These are phyloP conservation scores for Leishmania braziliensis DNA, from an alignment of 208 protist species.

Conservation along the genomic window DNA sequence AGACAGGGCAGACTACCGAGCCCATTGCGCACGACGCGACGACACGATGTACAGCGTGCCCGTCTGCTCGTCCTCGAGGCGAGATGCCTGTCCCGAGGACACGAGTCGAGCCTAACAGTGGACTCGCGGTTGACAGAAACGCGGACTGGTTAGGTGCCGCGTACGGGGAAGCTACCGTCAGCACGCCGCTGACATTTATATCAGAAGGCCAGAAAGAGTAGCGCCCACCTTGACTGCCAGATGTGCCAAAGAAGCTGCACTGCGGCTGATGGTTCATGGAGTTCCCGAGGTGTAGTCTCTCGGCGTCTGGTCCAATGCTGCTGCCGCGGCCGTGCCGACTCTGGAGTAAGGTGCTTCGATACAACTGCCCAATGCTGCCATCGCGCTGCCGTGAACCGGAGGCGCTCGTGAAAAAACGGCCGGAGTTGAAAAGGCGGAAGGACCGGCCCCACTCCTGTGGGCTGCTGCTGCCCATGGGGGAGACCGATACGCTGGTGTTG, in stretches of 20 bases:
- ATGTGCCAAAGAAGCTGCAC: constrained; percentile 24
- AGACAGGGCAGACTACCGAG: constrained; percentile 25
- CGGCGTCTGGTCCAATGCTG: constrained; percentile 24
- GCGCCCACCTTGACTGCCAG: constrained; percentile 9
- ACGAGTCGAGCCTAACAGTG: constrained; percentile 17
- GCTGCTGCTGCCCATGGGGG: constrained; percentile 53
- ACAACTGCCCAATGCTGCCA: constrained; percentile 30
- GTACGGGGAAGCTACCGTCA: constrained; percentile 16
- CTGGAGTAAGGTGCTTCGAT: constrained; percentile 37
- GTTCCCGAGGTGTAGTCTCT: constrained; percentile 17
- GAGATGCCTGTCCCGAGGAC: constrained; percentile 12
- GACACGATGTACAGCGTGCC: constrained; percentile 26
- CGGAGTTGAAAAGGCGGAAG: constrained; percentile 77
- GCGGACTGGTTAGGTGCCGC: background rate
- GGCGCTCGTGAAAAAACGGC: constrained; percentile 31
- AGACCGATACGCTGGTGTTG: constrained; percentile 62
- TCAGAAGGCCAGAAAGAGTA: constrained; percentile 28
- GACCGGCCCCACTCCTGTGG: constrained; percentile 75
- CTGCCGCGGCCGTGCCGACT: constrained; percentile 19
- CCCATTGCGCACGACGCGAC: constrained; percentile 35
- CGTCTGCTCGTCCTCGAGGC: constrained; percentile 4
- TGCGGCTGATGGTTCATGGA: constrained; percentile 25
- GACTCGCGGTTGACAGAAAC: constrained; percentile 16
- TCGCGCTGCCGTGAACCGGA: constrained; percentile 37
- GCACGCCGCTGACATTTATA: constrained; percentile 20